Percentiles rank a stretch among this genome's conserved stretches.
These are phyloP conservation scores for Parastagonospora nodorum DNA, from an alignment of 2,329 filamentous ascomycete genomes.

Conservation along the genomic window DNA sequence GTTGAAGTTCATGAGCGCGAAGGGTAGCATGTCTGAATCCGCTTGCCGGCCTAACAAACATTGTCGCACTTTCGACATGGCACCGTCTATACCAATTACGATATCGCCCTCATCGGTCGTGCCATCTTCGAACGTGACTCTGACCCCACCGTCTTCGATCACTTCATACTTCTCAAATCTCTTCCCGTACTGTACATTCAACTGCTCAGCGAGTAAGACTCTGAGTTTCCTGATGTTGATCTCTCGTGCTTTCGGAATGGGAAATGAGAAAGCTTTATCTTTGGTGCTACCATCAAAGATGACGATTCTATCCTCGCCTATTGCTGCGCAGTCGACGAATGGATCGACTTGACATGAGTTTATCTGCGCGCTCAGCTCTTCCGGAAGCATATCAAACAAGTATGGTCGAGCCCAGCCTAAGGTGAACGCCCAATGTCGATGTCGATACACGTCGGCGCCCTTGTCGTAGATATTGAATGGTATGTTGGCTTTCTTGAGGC, in stretches of 20 bases:
- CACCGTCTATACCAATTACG: slow-evolving; percentile 33
- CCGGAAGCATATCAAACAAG: slow-evolving; percentile 37
- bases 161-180: slow-evolving; percentile 24
- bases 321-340: slow-evolving; percentile 30
- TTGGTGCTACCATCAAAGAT: slow-evolving; percentile 44
- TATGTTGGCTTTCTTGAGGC: slow-evolving; percentile 46
- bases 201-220: slow-evolving; percentile 37
- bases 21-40: slow-evolving; percentile 29
- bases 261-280: slow-evolving; percentile 41
- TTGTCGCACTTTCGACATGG: slow-evolving; percentile 33
- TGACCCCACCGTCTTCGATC: slow-evolving; percentile 27
- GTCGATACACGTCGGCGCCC: slow-evolving; percentile 31
- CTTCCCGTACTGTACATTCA: slow-evolving; percentile 41
- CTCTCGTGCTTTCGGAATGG: slow-evolving; percentile 39
- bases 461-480: slow-evolving; percentile 33
- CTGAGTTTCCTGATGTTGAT: slow-evolving; percentile 47
- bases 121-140: slow-evolving; percentile 30
- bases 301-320: slow-evolving; percentile 36
- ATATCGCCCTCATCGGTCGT: slow-evolving; percentile 26
- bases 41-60: slow-evolving; percentile 24
- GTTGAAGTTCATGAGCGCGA: slow-evolving; percentile 39
- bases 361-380: slow-evolving; percentile 29
- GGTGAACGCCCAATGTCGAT: slow-evolving; percentile 47
- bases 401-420: slow-evolving; percentile 42
- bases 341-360: slow-evolving; percentile 42